phyloP scores from a whole-genome alignment of 345 rosid species.

The Arabidopsis arenosa region DNA sequence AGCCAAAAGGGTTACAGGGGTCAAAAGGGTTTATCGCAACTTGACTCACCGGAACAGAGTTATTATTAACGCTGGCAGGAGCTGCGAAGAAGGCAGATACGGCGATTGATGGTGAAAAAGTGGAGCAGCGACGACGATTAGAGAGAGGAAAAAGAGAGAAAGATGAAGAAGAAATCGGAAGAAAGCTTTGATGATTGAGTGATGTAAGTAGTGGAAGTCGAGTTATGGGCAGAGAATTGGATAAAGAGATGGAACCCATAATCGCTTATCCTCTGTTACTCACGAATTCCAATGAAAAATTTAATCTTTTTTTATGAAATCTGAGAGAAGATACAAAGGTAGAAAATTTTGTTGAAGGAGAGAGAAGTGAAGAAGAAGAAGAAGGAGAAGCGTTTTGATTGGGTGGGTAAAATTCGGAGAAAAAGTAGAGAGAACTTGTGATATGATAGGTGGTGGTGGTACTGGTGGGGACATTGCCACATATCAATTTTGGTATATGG shows the following conservation, averaged over 20 bases:
- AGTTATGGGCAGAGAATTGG: conserved; percentile 46
- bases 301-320: conserved; percentile 12
- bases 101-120: conserved; percentile 17
- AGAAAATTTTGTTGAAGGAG: neutral
- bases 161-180: conserved; percentile 21
- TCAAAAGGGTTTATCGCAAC: neutral
- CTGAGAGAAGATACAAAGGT: conserved; percentile 18
- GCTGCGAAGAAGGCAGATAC: conserved; percentile 42
- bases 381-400: conserved; percentile 31
- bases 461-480: conserved; percentile 42
- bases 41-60: conserved; percentile 59
- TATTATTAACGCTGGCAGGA: conserved; percentile 46
- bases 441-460: conserved; percentile 26
- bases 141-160: conserved; percentile 41
- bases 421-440: conserved; percentile 17
- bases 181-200: conserved; percentile 23
- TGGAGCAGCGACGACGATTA: conserved; percentile 41
- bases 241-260: conserved; percentile 47
- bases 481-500: conserved; percentile 26
- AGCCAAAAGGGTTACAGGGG: neutral
- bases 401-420: conserved; percentile 31
- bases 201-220: conserved; percentile 42
- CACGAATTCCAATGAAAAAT: conserved; percentile 34
- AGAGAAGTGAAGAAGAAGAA: conserved; percentile 7
- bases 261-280: conserved; percentile 39